Conservation (phyloP, 768 basidiomycete genomes). For the Nidularia sp. region DNA sequence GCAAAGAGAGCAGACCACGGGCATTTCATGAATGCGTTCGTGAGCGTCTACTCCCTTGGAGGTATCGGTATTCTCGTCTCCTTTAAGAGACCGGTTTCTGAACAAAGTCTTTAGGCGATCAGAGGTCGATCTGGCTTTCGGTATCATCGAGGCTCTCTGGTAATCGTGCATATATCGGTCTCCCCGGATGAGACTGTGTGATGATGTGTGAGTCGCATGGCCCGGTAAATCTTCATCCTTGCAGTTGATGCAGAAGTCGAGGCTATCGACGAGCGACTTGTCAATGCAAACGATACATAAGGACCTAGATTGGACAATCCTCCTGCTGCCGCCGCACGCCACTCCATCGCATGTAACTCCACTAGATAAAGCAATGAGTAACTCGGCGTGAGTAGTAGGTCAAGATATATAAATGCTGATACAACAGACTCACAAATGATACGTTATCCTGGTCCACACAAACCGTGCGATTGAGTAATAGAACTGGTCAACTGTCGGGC, state of each 20-base stretch:
- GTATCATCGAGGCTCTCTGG: not conserved
- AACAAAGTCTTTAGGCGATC: not conserved
- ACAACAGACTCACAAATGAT: not conserved
- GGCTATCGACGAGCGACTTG: not conserved
- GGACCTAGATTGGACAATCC: conserved; percentile 3
- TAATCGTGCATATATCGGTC: not conserved
- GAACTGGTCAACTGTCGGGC: not conserved
- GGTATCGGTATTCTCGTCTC: not conserved
- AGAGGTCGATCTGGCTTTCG: not conserved
- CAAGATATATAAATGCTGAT: not conserved
- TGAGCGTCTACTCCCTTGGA: no score
- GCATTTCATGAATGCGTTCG: no score
- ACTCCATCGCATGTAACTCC: conserved; percentile 1
- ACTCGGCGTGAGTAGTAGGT: not conserved
- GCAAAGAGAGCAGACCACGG: not conserved
- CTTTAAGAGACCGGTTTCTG: not conserved
- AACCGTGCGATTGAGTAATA: not conserved
- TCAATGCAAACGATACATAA: conserved; percentile 7
- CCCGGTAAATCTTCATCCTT: no score
- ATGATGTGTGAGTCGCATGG: not conserved
- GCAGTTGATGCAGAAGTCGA: conserved; percentile 2
- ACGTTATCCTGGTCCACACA: not conserved
- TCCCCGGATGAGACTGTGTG: not conserved
- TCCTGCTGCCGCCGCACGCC: not conserved
- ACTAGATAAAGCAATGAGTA: not conserved